Evolutionary conservation across 441 rosid species (phyloP), one percentile per base, ranked within the genome.

Genomic region (Mallotus repandus): DNA sequence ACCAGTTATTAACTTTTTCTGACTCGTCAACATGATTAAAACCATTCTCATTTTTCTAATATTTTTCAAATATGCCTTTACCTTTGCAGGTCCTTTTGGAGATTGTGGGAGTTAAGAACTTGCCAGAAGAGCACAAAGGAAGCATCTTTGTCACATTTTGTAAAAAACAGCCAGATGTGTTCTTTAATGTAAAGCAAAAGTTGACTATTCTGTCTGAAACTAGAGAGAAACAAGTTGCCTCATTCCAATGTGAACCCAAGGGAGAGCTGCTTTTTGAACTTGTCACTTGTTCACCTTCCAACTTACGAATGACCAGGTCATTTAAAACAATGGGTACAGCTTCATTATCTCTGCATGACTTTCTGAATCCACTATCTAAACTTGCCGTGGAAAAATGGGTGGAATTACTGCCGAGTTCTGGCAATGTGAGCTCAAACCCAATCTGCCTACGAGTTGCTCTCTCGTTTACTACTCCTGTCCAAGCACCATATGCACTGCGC

Each of bases 241-340:
- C 84, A 53, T 87, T 95, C 80, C 91, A 82, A 32, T 92, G 99
- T 84, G 96, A 95, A 76, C 86, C 92, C 12, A 77, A 76, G 10
- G 98, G 99, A 62, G 88, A 91, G 81, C 86, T 95, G 59, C 63
- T 82, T 53, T 86, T 93, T 78, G 91, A 93, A 75, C 96, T 95
- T 43, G 64, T 84, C 45, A 84, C 83, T n/a, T 66, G 78, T 64
- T 82, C 88, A 65, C 76, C 87, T 74, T 86, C 89, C 69, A 85
- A 77, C 64, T 66, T 88, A 78, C 80, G 79, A 5, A 66, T 83
- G 63, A 68, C 78, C 35, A 83, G 82, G 78, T 74, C 82, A 66
- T 79, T 74, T 69, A 86, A 81, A 74, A 83, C 56, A 73, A 61
- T 93, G 71, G 99, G 98, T 6, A 76, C 82, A 72, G 71, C 85